Conservation (phyloP, 2,329 filamentous ascomycete genomes). For the Xenoacremonium recifei region DNA sequence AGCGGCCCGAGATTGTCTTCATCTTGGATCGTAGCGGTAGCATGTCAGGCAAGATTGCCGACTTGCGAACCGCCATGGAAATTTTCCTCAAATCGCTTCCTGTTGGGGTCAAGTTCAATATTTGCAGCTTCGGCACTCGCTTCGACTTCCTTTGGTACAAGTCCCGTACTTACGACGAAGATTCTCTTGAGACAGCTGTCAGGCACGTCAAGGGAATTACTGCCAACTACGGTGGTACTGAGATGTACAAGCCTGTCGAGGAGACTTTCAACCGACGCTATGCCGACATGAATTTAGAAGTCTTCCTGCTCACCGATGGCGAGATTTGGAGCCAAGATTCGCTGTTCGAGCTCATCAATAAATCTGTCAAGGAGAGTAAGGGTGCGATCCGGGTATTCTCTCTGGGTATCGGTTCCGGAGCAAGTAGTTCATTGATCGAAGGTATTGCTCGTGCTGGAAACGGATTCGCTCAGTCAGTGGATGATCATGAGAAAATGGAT, state of each 20-base stretch:
- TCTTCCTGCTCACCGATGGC: slow-evolving; percentile 57
- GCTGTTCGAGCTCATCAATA: slow-evolving; percentile 46
- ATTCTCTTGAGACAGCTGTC: slow-evolving; percentile 42
- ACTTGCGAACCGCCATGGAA: slow-evolving; percentile 54
- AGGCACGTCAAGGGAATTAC: slow-evolving; percentile 40
- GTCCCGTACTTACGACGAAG: slow-evolving; percentile 45
- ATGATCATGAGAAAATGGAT: slow-evolving; percentile 63
- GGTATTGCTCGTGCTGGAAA: slow-evolving; percentile 53
- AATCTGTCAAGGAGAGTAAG: slow-evolving; percentile 36
- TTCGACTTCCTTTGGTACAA: slow-evolving; percentile 47
- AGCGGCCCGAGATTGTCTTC: slow-evolving; percentile 65
- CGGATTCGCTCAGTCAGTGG: slow-evolving; percentile 62
- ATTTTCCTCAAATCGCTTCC: slow-evolving; percentile 67
- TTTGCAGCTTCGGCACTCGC: slow-evolving; percentile 61
- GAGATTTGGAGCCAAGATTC: slow-evolving; percentile 47
- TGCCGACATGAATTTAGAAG: slow-evolving; percentile 48
- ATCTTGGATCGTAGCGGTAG: slow-evolving; percentile 71
- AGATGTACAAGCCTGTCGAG: slow-evolving; percentile 47
- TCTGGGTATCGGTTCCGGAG: slow-evolving; percentile 51
- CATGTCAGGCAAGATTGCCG: slow-evolving; percentile 54
- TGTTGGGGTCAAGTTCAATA: slow-evolving; percentile 65
- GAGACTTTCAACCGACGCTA: slow-evolving; percentile 42
- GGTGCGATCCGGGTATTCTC: slow-evolving; percentile 51
- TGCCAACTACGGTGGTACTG: slow-evolving; percentile 52
- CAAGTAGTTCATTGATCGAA: slow-evolving; percentile 53